Base-by-base conservation (phyloP, 2,329 filamentous ascomycete genomes). In the Fusarium napiforme region DNA sequence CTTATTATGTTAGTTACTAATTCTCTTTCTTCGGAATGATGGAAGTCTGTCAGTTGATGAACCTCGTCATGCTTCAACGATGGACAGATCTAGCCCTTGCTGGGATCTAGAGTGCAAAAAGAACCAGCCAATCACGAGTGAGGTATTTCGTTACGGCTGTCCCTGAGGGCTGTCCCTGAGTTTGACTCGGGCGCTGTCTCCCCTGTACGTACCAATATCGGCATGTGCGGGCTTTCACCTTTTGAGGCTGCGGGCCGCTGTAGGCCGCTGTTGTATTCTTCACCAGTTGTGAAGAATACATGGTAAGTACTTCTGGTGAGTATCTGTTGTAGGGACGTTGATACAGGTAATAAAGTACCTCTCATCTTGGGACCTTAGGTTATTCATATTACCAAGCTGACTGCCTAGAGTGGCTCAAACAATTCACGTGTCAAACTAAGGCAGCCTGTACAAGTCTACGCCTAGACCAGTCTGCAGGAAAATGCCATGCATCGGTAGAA, bases 61-160 rank as follows among this genome's bases (percentile, higher is more conserved):
- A 56, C 19, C 14, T 37, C 39, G 21, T 32, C 42, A 26, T 32
- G 23, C 36, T 30, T 28, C n/a, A 63, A n/a, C n/a, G 30, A 26
- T 28, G n/a, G n/a, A 32, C 16, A 65, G 37, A 50, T 53, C 40
- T 70, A 56, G 45, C 52, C 43, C 30, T 30, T 56, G 37, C 40
- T 59, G 37, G 52, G 45, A 58, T 64, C 46, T 65, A 59, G 49
- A 60, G 53, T 46, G 56, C 43, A 16, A 32, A 40, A 47, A 56
- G 21, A 19, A 28, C 37, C 26, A 26, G 16, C 75, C 75, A 77
- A 77, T 77, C 40, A 65, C 21, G 30, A 42, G 34, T 36, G 30
- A 69, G 62, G 72, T 77, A 77, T 77, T 77, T 75, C 67, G 66
- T 64, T 64, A 61, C 64, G 23, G 32, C 28, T 50, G 67, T 72